phyloP scores from a whole-genome alignment of 768 basidiomycete genomes.

The Cystofilobasidium macerans region DNA sequence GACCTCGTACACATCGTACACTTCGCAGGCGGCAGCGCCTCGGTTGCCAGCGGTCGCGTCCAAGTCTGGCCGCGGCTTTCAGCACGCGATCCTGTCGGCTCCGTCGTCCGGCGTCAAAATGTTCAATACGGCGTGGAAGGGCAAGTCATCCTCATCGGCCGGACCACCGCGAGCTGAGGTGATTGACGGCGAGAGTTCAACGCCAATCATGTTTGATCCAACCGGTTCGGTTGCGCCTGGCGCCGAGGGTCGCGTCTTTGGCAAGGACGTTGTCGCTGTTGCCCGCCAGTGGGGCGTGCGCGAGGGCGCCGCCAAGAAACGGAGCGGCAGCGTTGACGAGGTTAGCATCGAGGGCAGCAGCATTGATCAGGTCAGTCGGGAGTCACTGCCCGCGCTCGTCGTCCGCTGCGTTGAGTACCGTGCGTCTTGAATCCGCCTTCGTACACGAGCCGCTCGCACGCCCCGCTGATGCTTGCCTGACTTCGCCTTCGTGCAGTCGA shows the following conservation, averaged over 20 bases:
- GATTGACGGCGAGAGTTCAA: neutral
- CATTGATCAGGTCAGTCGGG: conserved; percentile 14
- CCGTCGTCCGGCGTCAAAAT: conserved; percentile 17
- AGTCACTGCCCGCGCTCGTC: conserved; percentile 57
- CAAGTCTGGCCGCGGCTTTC: conserved; percentile 3
- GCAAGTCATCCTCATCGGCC: neutral
- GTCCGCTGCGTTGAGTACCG: conserved; percentile 65
- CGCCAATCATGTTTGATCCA: neutral
- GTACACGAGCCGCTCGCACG: neutral
- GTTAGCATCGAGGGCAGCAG: conserved; percentile 36
- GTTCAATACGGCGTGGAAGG: conserved; percentile 22
- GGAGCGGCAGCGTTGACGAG: conserved; percentile 35
- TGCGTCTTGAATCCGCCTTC: neutral
- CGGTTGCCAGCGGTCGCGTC: neutral
- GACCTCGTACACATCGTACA: neutral
- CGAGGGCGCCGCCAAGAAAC: conserved; percentile 24
- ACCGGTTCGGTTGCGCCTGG: neutral
- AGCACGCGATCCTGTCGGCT: conserved; percentile 14
- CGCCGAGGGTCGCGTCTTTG: conserved; percentile 52
- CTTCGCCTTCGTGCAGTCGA: conserved; percentile 8
- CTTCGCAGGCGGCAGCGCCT: neutral
- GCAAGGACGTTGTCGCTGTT: conserved; percentile 48
- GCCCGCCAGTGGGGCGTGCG: conserved; percentile 51
- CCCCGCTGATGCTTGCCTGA: neutral
- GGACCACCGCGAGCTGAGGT: neutral